phyloP scores from a whole-genome alignment of 257 asterid genomes.

The Solanum peruvianum region DNA sequence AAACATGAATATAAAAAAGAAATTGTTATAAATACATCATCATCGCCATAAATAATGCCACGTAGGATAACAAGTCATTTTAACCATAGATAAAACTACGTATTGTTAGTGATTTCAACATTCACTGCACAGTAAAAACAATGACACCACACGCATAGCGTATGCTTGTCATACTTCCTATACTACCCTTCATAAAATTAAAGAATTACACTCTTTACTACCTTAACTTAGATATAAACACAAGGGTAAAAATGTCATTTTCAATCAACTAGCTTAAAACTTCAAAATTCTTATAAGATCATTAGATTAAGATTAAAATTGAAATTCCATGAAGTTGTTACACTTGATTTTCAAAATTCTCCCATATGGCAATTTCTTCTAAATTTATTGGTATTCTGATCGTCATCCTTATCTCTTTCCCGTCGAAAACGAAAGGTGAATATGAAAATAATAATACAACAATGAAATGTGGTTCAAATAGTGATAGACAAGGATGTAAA shows the following conservation, averaged over 20 bases:
- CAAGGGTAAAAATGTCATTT: background rate
- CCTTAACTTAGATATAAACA: background rate
- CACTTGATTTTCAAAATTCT: background rate
- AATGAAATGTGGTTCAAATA: background rate
- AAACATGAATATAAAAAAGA: too few relatives aligned
- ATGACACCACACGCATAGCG: background rate
- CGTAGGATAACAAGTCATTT: background rate
- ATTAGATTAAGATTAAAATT: background rate
- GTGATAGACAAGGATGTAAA: background rate
- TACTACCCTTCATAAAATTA: background rate
- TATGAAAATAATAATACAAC: background rate
- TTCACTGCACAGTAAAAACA: background rate
- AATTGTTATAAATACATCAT: background rate
- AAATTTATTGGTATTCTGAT: background rate
- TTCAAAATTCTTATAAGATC: background rate
- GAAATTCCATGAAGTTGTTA: background rate
- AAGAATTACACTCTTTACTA: background rate
- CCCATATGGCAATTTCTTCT: background rate
- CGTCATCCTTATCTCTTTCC: background rate
- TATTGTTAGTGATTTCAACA: background rate
- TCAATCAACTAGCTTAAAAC: background rate
- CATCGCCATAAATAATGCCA: background rate
- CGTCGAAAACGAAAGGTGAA: background rate
- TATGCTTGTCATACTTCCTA: background rate
- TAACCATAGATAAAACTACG: background rate